Base-by-base conservation (phyloP, 371 early-diverging fungal genomes). In the Mucor mucedo region DNA sequence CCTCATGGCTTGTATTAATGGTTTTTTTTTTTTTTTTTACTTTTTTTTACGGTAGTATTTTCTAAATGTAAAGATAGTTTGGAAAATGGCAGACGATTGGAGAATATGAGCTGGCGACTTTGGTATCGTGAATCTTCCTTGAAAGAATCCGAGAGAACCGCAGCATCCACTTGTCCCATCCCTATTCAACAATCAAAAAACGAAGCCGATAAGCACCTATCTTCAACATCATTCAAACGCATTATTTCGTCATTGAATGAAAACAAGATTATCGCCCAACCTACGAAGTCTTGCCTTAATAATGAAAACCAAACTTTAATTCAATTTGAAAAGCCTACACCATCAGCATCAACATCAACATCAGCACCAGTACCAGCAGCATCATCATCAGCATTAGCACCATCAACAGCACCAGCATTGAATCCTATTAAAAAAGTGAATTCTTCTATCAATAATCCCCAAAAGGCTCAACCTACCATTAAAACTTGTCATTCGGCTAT, bases 21-120 rank as follows among this genome's bases (percentile, higher is more conserved):
- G 21, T 21, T 21, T 21, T 21, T 21, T 21, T 21, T 52, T 3
- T 16, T 47, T 4, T 21, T 4, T 21, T 27, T 42, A 45, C 2
- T 47, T 16, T 33, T 27, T 21, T 21, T 21, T 21, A 29, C 21
- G 4, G 3, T 50, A 72, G 77, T 77, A 14, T 75, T 78, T 57
- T 70, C 75, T 2, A 78, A 75, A 55, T 72, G 75, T 54, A 78
- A 78, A 48, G 73, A 74, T 42, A 78, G 72, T 40, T 60, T 78
- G 21, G 78, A 78, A 39, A 75, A 78, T 58, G 78, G 78, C 4
- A 62, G 71, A 29, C 63, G 78, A 38, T 64, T 78, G 16, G 78
- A 78, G 39, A 78, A 78, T 53, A 65, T 78, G 39, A 63, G 64
- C 28, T 78, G 78, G 78, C 57, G 78, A 64, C 60, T 62, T 11